Conservation (phyloP, 257 asterid species). For the Verbascum thapsus region DNA sequence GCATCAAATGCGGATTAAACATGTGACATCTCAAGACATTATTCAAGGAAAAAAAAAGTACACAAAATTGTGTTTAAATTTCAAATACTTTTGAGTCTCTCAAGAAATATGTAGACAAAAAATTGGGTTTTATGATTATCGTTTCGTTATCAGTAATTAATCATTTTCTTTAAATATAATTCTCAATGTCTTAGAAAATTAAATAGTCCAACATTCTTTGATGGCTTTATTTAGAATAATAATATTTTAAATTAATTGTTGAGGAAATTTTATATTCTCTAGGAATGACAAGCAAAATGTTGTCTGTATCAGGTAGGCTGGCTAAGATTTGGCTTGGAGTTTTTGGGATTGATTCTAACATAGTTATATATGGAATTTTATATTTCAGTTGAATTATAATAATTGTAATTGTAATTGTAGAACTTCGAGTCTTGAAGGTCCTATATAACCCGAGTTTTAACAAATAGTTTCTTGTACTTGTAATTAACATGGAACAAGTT, state of each 20-base stretch:
- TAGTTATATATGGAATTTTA: too few relatives aligned
- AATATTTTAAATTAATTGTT: not conserved
- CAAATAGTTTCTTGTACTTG: too few relatives aligned
- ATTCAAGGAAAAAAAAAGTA: slow-evolving; percentile 23
- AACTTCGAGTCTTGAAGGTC: too few relatives aligned
- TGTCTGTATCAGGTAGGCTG: slow-evolving; percentile 26
- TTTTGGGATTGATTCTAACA: slow-evolving; percentile 6
- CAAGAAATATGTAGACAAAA: slow-evolving; percentile 66
- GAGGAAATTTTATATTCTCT: not conserved
- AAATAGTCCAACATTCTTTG: slow-evolving; percentile 42
- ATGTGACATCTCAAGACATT: slow-evolving; percentile 56
- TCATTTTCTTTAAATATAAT: not conserved
- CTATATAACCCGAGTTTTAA: too few relatives aligned
- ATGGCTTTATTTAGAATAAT: slow-evolving; percentile 27
- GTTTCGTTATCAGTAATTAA: slow-evolving; percentile 30
- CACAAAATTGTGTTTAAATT: slow-evolving; percentile 34
- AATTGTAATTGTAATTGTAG: too few relatives aligned
- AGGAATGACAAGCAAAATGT: slow-evolving; percentile 23
- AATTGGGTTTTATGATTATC: slow-evolving; percentile 34
- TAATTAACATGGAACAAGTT: too few relatives aligned
- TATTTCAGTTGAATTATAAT: too few relatives aligned
- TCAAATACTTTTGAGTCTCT: slow-evolving; percentile 59
- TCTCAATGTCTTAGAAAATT: too few relatives aligned
- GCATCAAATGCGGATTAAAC: slow-evolving; percentile 69
- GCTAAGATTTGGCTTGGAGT: slow-evolving; percentile 27